Base-by-base conservation (phyloP, 106 monocot genomes). In the Acorus calamus region DNA sequence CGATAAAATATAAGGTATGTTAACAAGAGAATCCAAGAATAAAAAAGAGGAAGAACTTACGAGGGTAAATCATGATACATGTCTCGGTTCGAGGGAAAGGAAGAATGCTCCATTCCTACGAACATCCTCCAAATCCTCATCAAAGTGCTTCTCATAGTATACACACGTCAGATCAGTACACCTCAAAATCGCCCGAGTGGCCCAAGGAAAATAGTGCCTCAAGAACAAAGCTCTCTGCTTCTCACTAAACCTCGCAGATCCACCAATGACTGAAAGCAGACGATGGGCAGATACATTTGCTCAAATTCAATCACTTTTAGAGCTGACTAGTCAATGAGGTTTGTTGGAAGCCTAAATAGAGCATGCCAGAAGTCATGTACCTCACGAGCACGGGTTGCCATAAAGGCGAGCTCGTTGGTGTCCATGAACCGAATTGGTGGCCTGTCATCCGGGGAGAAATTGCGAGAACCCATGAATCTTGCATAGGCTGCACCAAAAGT, bases 301-400 rank as follows among this genome's bases (percentile, higher is more conserved):
- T 89, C 86, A 58, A 94, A 94, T 70, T 94, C 93, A 1, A 94
- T 59, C 52, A 94, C 86, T 60, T 94, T 94, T 1, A 89, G 83
- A 12, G 93, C 79, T 8, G 93, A 77, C 54, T 94, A 86, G 0
- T 89, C 93, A 5, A 94, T 72, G 60, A 94, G 64, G 53, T 94
- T 94, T 8, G 93, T 94, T 2, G 89, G 89, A 43, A 94, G 86
- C 65, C 73, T 73, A 52, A 94, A 94, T 7, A 94, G 72, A 2
- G 83, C 89, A 48, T 94, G 93, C 83, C 93, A 94, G 52, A 89
- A 94, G 53, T 94, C 89, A 50, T 94, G 93, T 47, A 89, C 89
- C 59, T 89, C 93, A 10, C 93, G 93, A 8, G 93, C 89, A 44
- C 93, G 83, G 11, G 75, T 84, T 0, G 93, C 89, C 10, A 89